These are phyloP conservation scores for Cytospora piceicola DNA, from an alignment of 2,329 filamentous ascomycete genomes.

Conservation along the genomic window DNA sequence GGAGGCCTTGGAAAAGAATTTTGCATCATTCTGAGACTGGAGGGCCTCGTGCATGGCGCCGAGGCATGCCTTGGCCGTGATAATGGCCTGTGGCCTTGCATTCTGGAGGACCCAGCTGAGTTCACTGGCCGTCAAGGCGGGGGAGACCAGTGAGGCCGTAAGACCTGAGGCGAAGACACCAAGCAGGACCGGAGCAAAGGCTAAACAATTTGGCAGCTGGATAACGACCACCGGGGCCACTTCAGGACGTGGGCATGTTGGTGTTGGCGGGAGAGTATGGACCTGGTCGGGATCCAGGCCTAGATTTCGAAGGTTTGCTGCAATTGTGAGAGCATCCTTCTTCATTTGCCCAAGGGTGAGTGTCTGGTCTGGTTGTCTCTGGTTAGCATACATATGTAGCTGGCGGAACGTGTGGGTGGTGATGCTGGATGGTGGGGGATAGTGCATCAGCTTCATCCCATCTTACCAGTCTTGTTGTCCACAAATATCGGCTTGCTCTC, in stretches of 20 bases:
- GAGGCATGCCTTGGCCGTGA: slow-evolving; percentile 42
- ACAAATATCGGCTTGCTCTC: slow-evolving; percentile 44
- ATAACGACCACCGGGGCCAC: slow-evolving; percentile 48
- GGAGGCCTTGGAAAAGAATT: slow-evolving; percentile 52
- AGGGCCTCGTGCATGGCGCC: slow-evolving; percentile 42
- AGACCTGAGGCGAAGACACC: slow-evolving; percentile 46
- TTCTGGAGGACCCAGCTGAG: slow-evolving; percentile 48
- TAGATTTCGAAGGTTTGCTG: slow-evolving; percentile 42
- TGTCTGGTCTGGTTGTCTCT: slow-evolving; percentile 38
- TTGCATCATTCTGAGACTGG: slow-evolving; percentile 39
- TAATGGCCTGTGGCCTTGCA: slow-evolving; percentile 43
- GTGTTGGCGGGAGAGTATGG: slow-evolving; percentile 43
- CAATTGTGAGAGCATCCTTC: slow-evolving; percentile 43
- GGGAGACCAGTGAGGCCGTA: slow-evolving; percentile 46
- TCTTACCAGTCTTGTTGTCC: slow-evolving; percentile 45
- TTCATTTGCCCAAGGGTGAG: slow-evolving; percentile 42
- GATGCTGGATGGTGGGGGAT: neutral
- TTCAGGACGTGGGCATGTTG: slow-evolving; percentile 44
- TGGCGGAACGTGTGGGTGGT: neutral
- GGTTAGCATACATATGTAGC: slow-evolving; percentile 24
- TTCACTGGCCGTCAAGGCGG: slow-evolving; percentile 45
- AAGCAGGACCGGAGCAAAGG: slow-evolving; percentile 43
- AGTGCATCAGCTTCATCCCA: neutral
- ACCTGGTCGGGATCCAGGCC: slow-evolving; percentile 43
- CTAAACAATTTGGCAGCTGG: slow-evolving; percentile 48